phyloP scores from a whole-genome alignment of 2,329 filamentous ascomycete genomes.

The Beauveria bassiana region DNA sequence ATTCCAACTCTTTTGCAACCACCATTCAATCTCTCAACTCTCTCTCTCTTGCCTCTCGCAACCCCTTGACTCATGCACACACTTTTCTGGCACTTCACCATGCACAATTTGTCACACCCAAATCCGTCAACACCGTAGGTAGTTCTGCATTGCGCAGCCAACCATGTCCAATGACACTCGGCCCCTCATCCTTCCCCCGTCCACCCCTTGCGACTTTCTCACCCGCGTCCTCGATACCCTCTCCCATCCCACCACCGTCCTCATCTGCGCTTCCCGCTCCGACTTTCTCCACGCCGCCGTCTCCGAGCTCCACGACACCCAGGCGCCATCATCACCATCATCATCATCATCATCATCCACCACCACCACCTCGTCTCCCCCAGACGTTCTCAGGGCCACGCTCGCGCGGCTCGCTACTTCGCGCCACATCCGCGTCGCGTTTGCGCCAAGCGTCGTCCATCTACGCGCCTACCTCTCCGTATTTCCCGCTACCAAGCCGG shows the following conservation, averaged over 20 bases:
- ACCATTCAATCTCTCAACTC: background rate
- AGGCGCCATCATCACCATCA: background rate
- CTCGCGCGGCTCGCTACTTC: constrained; percentile 63
- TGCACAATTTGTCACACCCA: too few relatives aligned
- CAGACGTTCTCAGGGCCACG: constrained; percentile 50
- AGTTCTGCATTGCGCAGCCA: background rate
- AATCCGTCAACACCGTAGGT: background rate
- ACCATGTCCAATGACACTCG: background rate
- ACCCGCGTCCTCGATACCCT: constrained; percentile 53
- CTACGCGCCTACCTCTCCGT: constrained; percentile 68
- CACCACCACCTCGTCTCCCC: background rate
- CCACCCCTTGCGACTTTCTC: constrained; percentile 55
- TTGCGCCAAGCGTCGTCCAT: constrained; percentile 67
- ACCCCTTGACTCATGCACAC: too few relatives aligned
- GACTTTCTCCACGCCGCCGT: constrained; percentile 57
- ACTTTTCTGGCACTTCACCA: too few relatives aligned
- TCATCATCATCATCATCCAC: background rate
- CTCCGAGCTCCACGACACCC: constrained; percentile 33
- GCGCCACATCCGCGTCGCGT: constrained; percentile 60
- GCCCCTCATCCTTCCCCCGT: constrained; percentile 42
- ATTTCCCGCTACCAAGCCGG: constrained; percentile 32
- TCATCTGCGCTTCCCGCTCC: constrained; percentile 60
- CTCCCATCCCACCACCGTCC: constrained; percentile 52
- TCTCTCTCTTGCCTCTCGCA: too few relatives aligned
- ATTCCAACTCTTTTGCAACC: background rate